Conservation (phyloP, 139 green algal species). For the Dunaliella primolecta region DNA sequence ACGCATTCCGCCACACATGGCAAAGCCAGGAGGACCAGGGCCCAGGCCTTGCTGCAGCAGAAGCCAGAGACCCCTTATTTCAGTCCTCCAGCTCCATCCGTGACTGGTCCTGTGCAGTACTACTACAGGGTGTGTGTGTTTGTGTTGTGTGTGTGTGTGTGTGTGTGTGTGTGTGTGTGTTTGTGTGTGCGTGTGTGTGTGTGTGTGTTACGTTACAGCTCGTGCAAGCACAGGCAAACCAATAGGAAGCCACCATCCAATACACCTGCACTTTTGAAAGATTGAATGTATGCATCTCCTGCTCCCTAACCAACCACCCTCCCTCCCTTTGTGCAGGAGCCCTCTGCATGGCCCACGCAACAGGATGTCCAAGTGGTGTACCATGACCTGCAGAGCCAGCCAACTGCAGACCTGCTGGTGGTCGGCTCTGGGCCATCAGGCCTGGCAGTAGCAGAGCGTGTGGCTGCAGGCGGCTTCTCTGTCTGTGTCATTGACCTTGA, state of each 20-base stretch:
- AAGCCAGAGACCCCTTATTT: neutral
- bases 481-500: constrained; percentile 85
- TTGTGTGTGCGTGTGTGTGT: no score
- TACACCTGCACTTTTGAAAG: no score
- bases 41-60: neutral
- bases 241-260: no score
- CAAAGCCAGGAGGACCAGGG: no score
- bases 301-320: no score
- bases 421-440: constrained; percentile 88
- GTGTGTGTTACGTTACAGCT: no score
- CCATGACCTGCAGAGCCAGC: constrained; percentile 27
- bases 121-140: neutral
- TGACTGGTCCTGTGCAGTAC: neutral
- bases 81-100: neutral
- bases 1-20: no score
- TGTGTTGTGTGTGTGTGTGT: no score
- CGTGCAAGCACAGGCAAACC: neutral
- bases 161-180: no score
- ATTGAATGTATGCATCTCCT: no score
- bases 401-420: constrained; percentile 82
- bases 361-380: constrained; percentile 17
- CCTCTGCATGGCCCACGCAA: constrained; percentile 26
- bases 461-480: constrained; percentile 60
- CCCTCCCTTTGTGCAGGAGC: neutral
- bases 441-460: constrained; percentile 60